phyloP scores from a whole-genome alignment of 331 rosid genomes.

The Pyrus hybrid region DNA sequence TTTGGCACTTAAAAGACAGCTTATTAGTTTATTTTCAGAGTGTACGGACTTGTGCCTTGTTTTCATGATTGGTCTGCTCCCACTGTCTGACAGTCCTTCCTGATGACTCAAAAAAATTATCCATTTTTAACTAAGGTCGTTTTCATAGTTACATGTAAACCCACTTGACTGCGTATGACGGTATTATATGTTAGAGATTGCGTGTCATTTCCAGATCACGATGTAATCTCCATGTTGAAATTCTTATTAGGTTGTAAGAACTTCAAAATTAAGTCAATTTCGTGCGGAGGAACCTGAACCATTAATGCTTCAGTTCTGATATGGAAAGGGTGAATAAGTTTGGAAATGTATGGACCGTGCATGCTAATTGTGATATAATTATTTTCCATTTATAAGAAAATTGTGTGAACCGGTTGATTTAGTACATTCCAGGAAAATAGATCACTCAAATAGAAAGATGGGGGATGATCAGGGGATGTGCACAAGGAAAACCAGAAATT shows the following conservation, averaged over 20 bases:
- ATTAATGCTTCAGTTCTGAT: not conserved
- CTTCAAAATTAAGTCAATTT: not conserved
- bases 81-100: not conserved
- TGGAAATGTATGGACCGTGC: not conserved
- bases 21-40: not conserved
- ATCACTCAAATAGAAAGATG: not conserved
- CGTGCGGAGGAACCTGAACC: not conserved
- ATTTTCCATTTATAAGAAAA: not conserved
- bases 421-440: not conserved
- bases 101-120: too few relatives aligned
- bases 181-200: too few relatives aligned
- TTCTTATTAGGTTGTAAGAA: not conserved
- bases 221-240: not conserved
- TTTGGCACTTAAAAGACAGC: not conserved
- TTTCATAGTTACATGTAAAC: too few relatives aligned
- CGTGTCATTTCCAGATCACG: too few relatives aligned
- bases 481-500: not conserved
- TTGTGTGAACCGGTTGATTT: not conserved
- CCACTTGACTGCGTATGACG: too few relatives aligned
- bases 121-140: too few relatives aligned
- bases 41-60: not conserved
- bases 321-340: not conserved
- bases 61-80: not conserved
- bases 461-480: not conserved
- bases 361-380: not conserved